Evolutionary conservation across 192 early-diverging fungal genomes (phyloP).

Genomic region (Glomus cerebriforme): DNA sequence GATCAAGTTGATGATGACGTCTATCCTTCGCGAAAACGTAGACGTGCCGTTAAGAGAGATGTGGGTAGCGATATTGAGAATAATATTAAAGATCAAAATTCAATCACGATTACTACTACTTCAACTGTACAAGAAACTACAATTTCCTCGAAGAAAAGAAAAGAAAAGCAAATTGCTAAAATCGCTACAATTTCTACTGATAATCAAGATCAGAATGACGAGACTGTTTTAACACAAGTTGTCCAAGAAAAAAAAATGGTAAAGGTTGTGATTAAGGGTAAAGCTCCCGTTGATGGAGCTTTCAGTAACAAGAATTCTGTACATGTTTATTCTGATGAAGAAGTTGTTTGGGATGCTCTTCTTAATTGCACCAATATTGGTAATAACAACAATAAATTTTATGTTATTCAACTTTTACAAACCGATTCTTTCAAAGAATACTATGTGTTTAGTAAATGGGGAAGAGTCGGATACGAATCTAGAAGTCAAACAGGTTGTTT

Average conservation of each 20-base stretch:
- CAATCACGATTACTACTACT: too few species aligned
- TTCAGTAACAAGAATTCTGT: not conserved
- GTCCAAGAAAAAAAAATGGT: constrained; percentile 32
- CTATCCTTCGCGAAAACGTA: constrained; percentile 3
- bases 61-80: too few species aligned
- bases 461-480: constrained; percentile 60
- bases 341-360: constrained; percentile 56
- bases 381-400: constrained; percentile 77
- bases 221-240: constrained; percentile 24
- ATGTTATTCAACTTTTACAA: constrained; percentile 62
- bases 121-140: not conserved
- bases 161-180: too few species aligned
- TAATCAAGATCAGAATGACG: not conserved
- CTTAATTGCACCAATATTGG: constrained; percentile 72
- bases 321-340: constrained; percentile 38
- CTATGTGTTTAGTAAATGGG: constrained; percentile 75
- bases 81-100: too few species aligned
- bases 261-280: constrained; percentile 30
- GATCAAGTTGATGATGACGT: not conserved
- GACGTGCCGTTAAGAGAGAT: not conserved
- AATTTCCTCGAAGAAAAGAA: not conserved
- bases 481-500: constrained; percentile 51
- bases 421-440: constrained; percentile 19
- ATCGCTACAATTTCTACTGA: not conserved
- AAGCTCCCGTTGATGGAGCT: constrained; percentile 37